Conservation (phyloP, 1,139 yeast genomes). For the Yamadazyma siamensis region DNA sequence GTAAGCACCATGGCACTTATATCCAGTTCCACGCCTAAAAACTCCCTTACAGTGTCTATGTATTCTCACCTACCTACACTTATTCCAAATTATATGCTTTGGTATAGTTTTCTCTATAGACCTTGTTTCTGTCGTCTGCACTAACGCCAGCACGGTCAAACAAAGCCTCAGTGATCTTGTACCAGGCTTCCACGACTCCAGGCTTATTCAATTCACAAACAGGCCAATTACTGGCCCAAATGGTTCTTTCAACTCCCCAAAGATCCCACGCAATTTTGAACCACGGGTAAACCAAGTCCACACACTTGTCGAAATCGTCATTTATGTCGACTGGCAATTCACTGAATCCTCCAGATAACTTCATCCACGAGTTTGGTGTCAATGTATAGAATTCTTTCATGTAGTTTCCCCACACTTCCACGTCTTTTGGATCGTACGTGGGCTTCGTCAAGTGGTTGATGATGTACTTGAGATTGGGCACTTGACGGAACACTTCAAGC, state of each 20-base stretch:
- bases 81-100: conserved; percentile 15
- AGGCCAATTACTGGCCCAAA: conserved; percentile 48
- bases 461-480: conserved; percentile 24
- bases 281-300: conserved; percentile 28
- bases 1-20: too few relatives aligned
- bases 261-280: conserved; percentile 19
- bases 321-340: conserved; percentile 22
- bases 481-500: conserved; percentile 14
- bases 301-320: conserved; percentile 12
- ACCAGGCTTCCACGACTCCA: conserved; percentile 16
- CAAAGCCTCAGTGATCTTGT: conserved; percentile 13
- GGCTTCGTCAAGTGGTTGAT: conserved; percentile 42
- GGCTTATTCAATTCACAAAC: conserved; percentile 22
- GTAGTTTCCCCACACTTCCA: conserved; percentile 18
- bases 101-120: conserved; percentile 10
- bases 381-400: conserved; percentile 17
- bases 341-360: conserved; percentile 40
- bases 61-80: not conserved
- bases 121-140: conserved; percentile 8
- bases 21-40: too few relatives aligned
- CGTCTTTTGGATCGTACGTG: conserved; percentile 15
- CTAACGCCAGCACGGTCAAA: conserved; percentile 12
- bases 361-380: conserved; percentile 27
- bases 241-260: conserved; percentile 27
- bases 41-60: too few relatives aligned